Percentiles rank a stretch among this genome's conserved stretches.
These are phyloP conservation scores for Mollisiaceae sp. DNA, from an alignment of 2,329 filamentous ascomycete genomes.

Conservation along the genomic window DNA sequence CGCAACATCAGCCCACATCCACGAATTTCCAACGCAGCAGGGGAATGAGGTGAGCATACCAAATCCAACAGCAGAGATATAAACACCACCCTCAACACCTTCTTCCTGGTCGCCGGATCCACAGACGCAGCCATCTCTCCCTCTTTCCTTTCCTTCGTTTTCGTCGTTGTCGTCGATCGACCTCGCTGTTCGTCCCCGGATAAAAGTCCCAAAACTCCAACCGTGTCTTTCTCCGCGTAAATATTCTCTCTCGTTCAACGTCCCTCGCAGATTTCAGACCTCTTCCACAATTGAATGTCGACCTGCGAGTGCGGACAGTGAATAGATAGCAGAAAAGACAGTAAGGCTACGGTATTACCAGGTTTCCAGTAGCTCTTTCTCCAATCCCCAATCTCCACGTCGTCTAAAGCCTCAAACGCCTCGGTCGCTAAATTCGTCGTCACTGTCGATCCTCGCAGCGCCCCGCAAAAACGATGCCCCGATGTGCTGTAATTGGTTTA, in stretches of 20 bases:
- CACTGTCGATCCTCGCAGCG: slow-evolving; percentile 3
- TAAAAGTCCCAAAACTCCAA: background rate
- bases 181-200: background rate
- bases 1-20: slow-evolving; percentile 14
- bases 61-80: slow-evolving; percentile 88
- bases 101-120: slow-evolving; percentile 68
- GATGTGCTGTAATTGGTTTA: background rate
- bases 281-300: background rate
- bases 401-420: slow-evolving; percentile 1
- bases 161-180: background rate
- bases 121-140: slow-evolving; percentile 45
- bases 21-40: background rate
- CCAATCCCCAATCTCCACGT: background rate
- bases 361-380: background rate
- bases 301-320: background rate
- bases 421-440: background rate
- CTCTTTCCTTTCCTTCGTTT: background rate
- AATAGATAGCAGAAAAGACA: background rate
- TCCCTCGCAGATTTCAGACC: background rate
- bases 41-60: slow-evolving; percentile 56
- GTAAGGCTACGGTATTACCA: background rate
- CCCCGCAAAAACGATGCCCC: slow-evolving; percentile 9
- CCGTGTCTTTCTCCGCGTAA: background rate
- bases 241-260: background rate
- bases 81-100: slow-evolving; percentile 85